phyloP scores from a whole-genome alignment of 345 rosid species.

The Trapa incisa region DNA sequence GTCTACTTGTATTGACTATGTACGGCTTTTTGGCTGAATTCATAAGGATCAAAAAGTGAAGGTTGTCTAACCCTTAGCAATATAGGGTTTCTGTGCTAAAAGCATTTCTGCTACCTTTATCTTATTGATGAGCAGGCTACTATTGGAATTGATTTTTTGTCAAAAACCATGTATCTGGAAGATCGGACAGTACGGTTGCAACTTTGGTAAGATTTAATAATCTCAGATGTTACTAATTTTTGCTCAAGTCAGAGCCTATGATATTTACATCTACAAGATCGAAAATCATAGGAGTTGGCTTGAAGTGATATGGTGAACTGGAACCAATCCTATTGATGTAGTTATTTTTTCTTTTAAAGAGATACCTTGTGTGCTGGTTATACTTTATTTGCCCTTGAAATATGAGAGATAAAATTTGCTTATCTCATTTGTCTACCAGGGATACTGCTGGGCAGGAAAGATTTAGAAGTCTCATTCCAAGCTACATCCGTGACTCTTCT shows the following conservation, averaged over 20 bases:
- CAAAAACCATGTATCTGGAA: constrained; percentile 91
- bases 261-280: background rate
- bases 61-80: background rate
- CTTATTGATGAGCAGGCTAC: constrained; percentile 48
- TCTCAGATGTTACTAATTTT: background rate
- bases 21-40: background rate
- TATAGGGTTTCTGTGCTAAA: background rate
- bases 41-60: background rate
- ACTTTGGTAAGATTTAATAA: constrained; percentile 40
- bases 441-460: constrained; percentile 98
- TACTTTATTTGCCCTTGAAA: background rate
- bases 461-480: constrained; percentile 90
- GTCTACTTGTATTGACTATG: background rate
- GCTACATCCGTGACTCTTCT: constrained; percentile 89
- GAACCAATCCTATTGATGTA: background rate
- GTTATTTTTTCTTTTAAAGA: background rate
- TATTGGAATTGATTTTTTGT: constrained; percentile 81
- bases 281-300: background rate
- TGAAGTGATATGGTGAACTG: background rate
- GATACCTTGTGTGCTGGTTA: background rate
- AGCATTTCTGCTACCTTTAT: background rate
- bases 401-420: background rate
- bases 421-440: constrained; percentile 25
- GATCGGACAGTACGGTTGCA: constrained; percentile 88
- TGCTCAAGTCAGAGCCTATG: background rate